Conservation (phyloP, 306 rosid genomes). For the Casuarina cunninghamiana region DNA sequence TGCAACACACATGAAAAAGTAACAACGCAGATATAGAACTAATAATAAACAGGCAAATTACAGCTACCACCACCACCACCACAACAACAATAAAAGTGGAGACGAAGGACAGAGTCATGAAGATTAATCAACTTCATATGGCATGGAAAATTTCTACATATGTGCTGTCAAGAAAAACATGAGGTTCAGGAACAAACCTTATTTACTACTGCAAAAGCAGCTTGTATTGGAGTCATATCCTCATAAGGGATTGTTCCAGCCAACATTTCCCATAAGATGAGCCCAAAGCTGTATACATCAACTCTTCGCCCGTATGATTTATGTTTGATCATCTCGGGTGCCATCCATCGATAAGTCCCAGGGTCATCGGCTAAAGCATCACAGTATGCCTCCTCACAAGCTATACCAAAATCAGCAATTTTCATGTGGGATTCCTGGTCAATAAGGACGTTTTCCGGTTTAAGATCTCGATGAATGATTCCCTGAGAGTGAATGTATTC, state of each 20-base stretch:
- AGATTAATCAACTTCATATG: not conserved
- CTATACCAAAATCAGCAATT: conserved; percentile 95
- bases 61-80: too few relatives aligned
- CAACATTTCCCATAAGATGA: conserved; percentile 89
- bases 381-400: conserved; percentile 74
- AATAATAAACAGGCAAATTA: too few relatives aligned
- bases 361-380: conserved; percentile 85
- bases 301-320: conserved; percentile 81
- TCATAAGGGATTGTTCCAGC: conserved; percentile 83
- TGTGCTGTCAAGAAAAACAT: not conserved
- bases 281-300: conserved; percentile 93
- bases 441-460: conserved; percentile 88
- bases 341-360: conserved; percentile 99
- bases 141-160: conserved; percentile 11
- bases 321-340: conserved; percentile 96
- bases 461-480: conserved; percentile 86
- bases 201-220: conserved; percentile 92
- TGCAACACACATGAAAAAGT: not conserved
- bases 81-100: not conserved
- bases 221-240: conserved; percentile 94
- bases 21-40: not conserved
- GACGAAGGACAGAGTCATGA: not conserved
- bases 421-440: conserved; percentile 57
- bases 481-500: conserved; percentile 88
- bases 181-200: conserved; percentile 50